A percentile compares a stretch with the other conserved stretches of the same genome.
Conservation (phyloP, 805 yeast genomes). For the Saccharomycopsis sp. region DNA sequence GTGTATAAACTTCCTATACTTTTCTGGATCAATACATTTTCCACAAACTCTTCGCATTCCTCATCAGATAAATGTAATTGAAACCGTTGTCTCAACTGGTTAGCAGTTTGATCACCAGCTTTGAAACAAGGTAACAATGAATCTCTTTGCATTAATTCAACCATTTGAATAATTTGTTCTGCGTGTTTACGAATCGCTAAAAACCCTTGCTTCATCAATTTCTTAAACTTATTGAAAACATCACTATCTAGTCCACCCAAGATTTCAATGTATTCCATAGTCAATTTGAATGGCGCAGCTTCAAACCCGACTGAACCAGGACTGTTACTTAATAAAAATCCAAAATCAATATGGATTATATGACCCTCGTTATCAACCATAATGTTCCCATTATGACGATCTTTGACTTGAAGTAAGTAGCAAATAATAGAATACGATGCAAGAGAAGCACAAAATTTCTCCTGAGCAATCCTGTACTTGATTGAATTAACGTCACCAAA, state of each 20-base stretch:
- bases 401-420: conserved; percentile 86
- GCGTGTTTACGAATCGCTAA: conserved; percentile 63
- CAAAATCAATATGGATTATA: conserved; percentile 91
- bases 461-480: conserved; percentile 68
- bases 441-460: conserved; percentile 74
- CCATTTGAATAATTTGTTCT: conserved; percentile 71
- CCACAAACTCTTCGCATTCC: conserved; percentile 75
- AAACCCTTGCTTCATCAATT: conserved; percentile 66
- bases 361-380: conserved; percentile 97
- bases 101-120: conserved; percentile 78
- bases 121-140: conserved; percentile 87
- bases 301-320: conserved; percentile 98
- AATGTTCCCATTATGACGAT: conserved; percentile 94
- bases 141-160: conserved; percentile 90
- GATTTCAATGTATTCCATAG: conserved; percentile 81
- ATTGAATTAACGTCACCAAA: conserved; percentile 58
- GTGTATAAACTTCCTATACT: conserved; percentile 87
- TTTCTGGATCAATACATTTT: conserved; percentile 63
- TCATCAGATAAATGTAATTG: conserved; percentile 68
- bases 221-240: conserved; percentile 52
- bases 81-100: conserved; percentile 70
- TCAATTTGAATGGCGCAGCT: conserved; percentile 93
- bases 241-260: conserved; percentile 72
- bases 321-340: conserved; percentile 83
- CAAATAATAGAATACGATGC: conserved; percentile 92